phyloP scores from a whole-genome alignment of 768 basidiomycete species.

The Lentinula sp. region DNA sequence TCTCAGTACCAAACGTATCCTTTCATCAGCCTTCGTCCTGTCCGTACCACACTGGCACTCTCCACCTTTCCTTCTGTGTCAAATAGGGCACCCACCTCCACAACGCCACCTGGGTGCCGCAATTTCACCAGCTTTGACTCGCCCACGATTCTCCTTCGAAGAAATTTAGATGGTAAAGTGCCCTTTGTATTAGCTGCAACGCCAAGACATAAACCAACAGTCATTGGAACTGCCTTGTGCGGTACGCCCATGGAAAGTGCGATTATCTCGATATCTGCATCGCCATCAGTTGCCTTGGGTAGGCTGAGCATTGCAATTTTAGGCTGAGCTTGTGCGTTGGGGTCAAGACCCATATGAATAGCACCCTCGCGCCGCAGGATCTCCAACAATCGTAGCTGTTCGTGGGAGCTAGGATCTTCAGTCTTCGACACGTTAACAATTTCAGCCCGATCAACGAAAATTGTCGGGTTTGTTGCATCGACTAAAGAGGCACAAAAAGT shows the following conservation, averaged over 20 bases:
- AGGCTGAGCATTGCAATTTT: slow-evolving; percentile 57
- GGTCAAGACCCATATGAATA: slow-evolving; percentile 57
- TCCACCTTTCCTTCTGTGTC: slow-evolving; percentile 36
- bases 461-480: slow-evolving; percentile 72
- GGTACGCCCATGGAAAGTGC: slow-evolving; percentile 69
- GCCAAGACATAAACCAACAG: slow-evolving; percentile 63
- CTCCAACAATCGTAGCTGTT: slow-evolving; percentile 33
- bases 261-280: slow-evolving; percentile 47
- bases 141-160: slow-evolving; percentile 16
- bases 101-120: slow-evolving; percentile 59
- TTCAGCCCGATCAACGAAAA: slow-evolving; percentile 48
- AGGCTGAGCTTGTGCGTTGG: slow-evolving; percentile 58
- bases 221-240: slow-evolving; percentile 71
- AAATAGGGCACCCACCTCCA: slow-evolving; percentile 62
- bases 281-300: slow-evolving; percentile 19
- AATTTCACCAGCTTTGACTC: slow-evolving; percentile 35
- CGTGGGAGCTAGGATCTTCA: not conserved
- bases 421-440: slow-evolving; percentile 18
- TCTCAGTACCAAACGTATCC: slow-evolving; percentile 62
- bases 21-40: slow-evolving; percentile 66
- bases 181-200: slow-evolving; percentile 52
- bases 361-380: slow-evolving; percentile 51
- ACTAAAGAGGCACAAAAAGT: slow-evolving; percentile 43
- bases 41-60: slow-evolving; percentile 61
- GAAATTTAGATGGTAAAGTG: slow-evolving; percentile 48